phyloP scores from a whole-genome alignment of 2,329 filamentous ascomycete genomes.

The Moelleriella libera region DNA sequence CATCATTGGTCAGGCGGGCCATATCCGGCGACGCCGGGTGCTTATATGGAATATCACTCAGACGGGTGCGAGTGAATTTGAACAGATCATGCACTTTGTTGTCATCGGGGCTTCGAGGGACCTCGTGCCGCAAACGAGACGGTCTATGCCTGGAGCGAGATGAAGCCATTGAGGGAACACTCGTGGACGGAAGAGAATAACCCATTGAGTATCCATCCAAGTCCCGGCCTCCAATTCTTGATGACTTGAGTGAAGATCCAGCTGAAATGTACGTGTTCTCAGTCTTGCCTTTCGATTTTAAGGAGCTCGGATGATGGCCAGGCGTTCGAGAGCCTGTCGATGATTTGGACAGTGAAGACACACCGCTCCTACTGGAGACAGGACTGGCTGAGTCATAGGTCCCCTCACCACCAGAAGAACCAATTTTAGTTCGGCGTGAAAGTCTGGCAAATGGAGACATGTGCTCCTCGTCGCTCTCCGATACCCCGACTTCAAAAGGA shows the following conservation, averaged over 20 bases:
- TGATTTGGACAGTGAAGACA: constrained; percentile 43
- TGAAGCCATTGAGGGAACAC: constrained; percentile 30
- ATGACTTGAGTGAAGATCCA: constrained; percentile 33
- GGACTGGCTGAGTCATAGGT: constrained; percentile 52
- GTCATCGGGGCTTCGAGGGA: constrained; percentile 64
- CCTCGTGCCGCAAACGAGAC: constrained; percentile 68
- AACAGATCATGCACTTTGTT: constrained; percentile 65
- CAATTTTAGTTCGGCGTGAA: constrained; percentile 51
- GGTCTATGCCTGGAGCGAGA: constrained; percentile 32
- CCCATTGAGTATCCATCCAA: constrained; percentile 41
- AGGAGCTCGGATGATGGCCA: constrained; percentile 33
- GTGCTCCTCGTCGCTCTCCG: constrained; percentile 64
- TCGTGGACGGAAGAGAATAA: constrained; percentile 21
- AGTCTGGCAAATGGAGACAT: constrained; percentile 64
- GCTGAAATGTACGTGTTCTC: constrained; percentile 57
- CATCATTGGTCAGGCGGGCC: constrained; percentile 54
- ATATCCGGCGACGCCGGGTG: constrained; percentile 46
- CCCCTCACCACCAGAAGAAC: constrained; percentile 43
- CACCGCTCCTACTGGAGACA: constrained; percentile 44
- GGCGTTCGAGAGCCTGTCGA: constrained; percentile 40
- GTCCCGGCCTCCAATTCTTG: constrained; percentile 17
- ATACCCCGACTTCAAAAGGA: constrained; percentile 43
- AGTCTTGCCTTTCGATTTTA: constrained; percentile 38
- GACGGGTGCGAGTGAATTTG: constrained; percentile 65
- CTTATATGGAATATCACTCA: constrained; percentile 73